These are phyloP conservation scores for Strobilomyces confusus DNA, from an alignment of 768 basidiomycete genomes.

Conservation along the genomic window DNA sequence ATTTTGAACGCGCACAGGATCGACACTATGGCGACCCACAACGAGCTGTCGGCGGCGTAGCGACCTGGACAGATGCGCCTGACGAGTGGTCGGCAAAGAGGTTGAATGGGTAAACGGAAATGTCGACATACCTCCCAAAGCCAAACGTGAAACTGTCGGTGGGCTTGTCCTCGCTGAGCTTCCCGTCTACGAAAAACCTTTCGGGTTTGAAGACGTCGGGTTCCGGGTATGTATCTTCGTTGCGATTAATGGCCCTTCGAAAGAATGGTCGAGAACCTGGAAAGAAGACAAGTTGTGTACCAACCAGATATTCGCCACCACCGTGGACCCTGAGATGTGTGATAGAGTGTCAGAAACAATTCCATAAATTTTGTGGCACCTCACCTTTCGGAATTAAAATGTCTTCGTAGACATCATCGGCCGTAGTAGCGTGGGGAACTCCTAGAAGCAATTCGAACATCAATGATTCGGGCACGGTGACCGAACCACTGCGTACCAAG, in stretches of 20 bases:
- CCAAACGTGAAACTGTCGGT: constrained; percentile 10
- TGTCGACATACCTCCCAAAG: constrained; percentile 22
- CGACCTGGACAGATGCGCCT: neutral
- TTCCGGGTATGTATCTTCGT: constrained; percentile 14
- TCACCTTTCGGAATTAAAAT: constrained; percentile 1
- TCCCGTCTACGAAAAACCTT: constrained; percentile 24
- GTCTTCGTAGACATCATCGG: neutral
- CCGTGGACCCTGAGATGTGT: constrained; percentile 11
- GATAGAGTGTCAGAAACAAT: neutral
- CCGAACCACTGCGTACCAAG: constrained; percentile 12
- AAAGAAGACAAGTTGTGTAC: neutral
- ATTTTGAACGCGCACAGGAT: constrained; percentile 27
- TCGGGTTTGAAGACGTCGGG: constrained; percentile 30
- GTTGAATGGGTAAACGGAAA: neutral
- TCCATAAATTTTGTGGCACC: constrained; percentile 5
- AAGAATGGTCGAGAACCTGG: neutral
- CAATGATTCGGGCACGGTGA: neutral
- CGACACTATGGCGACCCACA: constrained; percentile 29
- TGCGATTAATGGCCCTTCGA: constrained; percentile 14
- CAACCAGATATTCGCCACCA: constrained; percentile 22
- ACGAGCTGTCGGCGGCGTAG: constrained; percentile 20
- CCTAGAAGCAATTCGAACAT: constrained; percentile 2
- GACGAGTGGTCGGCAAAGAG: neutral
- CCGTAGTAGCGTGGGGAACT: constrained; percentile 7
- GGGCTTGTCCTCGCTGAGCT: neutral